Base-by-base conservation (phyloP, 1,139 yeast species). In the Geotrichum fermentans region DNA sequence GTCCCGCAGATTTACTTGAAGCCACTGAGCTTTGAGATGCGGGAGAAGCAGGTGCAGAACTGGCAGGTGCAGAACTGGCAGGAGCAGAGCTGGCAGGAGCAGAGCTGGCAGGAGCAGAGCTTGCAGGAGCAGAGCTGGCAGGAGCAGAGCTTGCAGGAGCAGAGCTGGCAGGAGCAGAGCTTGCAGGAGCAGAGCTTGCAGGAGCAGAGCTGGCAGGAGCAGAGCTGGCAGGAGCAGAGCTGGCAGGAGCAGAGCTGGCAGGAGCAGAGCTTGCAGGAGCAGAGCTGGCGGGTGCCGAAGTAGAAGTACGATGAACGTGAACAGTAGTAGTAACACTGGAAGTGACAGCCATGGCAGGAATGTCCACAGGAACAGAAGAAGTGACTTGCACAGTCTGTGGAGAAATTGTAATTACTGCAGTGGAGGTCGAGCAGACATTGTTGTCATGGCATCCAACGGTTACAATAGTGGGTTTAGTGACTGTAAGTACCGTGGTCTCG, bases 1-100 rank as follows among this genome's bases (percentile, higher is more conserved):
- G 22, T 40, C 17, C 39, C 6, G 33, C 26, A n/a, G n/a, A n/a
- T n/a, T n/a, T n/a, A n/a, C n/a, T n/a, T n/a, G n/a, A n/a, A n/a
- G n/a, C n/a, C n/a, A n/a, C n/a, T n/a, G n/a, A n/a, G n/a, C n/a
- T n/a, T n/a, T n/a, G n/a, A n/a, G n/a, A n/a, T n/a, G n/a, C n/a
- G n/a, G n/a, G n/a, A 30, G 34, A 10, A 29, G 35, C 28, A 24
- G 28, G 28, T 29, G 48, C 50, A 10, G 43, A 34, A 24, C 17
- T 40, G 42, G 49, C 44, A 40, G 47, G 48, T 6, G 47, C 39
- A 18, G 37, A 14, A 18, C 16, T 17, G n/a, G 20, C 29, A 14
- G 56, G 51, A n/a, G 30, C 39, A 43, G 56, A 55, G 10, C 48
- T 53, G 37, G 55, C 63, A 17, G 54, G 50, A 42, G 59, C 39